Evolutionary conservation across 2,329 filamentous ascomycete species (phyloP).

Genomic region (Pestalotiopsis sp.): DNA sequence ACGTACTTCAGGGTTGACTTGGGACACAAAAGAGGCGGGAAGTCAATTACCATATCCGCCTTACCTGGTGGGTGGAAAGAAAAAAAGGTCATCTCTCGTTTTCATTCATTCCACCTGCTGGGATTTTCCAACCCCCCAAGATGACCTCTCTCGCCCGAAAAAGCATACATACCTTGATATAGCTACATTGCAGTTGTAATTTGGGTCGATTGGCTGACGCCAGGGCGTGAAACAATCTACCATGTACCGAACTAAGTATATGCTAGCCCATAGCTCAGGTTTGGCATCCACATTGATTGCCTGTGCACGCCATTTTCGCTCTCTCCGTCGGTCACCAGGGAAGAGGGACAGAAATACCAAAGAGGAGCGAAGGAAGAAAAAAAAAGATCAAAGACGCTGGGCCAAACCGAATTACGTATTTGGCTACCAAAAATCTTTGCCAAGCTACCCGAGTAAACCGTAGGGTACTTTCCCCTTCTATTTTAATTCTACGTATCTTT

Average conservation of each 20-base stretch:
- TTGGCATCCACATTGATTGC: slow-evolving; percentile 7
- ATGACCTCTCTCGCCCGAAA: not conserved
- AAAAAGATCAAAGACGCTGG: not conserved
- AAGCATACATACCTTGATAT: not conserved
- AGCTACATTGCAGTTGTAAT: not conserved
- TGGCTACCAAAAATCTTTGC: not conserved
- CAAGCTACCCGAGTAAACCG: not conserved
- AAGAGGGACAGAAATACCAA: not conserved
- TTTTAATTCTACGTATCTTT: not conserved
- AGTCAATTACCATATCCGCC: slow-evolving; percentile 11
- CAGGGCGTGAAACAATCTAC: slow-evolving; percentile 1
- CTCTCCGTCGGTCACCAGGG: slow-evolving; percentile 12
- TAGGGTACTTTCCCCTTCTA: not conserved
- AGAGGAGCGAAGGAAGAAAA: not conserved
- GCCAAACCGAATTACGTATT: not conserved
- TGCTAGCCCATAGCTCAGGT: slow-evolving; percentile 2
- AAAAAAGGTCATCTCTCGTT: not conserved
- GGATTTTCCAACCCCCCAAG: not conserved
- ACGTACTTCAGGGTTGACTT: not conserved
- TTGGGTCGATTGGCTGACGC: not conserved
- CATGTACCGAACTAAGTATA: not conserved
- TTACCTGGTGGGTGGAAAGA: not conserved
- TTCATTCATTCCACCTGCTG: not conserved
- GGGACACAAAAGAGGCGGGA: not conserved
- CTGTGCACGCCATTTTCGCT: slow-evolving; percentile 14